phyloP scores from a whole-genome alignment of 371 early-diverging fungal genomes.

The Ordospora pajunii region DNA sequence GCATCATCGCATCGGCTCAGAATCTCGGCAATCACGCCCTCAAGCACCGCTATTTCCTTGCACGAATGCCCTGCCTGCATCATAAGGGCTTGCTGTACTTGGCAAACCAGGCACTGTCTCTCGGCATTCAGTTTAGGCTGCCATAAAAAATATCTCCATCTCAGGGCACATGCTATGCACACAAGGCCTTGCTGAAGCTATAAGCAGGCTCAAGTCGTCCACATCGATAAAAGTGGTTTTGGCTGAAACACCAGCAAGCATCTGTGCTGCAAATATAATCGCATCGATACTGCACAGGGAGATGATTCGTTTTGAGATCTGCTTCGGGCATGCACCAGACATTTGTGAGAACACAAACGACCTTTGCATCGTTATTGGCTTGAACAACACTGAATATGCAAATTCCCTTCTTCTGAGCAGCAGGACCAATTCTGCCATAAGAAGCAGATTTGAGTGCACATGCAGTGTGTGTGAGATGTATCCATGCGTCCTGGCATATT shows the following conservation, averaged over 20 bases:
- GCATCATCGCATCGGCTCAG: neutral
- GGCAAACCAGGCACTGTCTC: neutral
- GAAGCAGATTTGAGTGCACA: neutral
- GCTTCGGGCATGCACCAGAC: neutral
- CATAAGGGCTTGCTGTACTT: neutral
- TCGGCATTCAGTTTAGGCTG: neutral
- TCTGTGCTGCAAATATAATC: slow-evolving; percentile 15
- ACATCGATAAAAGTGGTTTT: neutral
- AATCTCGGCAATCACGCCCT: neutral
- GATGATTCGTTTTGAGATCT: slow-evolving; percentile 14
- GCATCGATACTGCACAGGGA: slow-evolving; percentile 12
- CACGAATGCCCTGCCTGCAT: neutral
- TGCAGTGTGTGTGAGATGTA: neutral
- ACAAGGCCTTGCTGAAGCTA: neutral
- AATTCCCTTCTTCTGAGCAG: neutral
- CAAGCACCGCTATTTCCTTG: neutral
- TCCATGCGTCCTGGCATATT: neutral
- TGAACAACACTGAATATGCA: neutral
- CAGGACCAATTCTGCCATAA: neutral
- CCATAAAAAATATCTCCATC: neutral
- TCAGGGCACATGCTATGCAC: neutral
- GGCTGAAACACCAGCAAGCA: neutral
- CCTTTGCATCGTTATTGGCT: neutral
- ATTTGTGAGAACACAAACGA: neutral
- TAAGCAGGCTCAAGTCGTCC: neutral